These are phyloP conservation scores for Actinomucor elegans DNA, from an alignment of 371 early-diverging fungal genomes.

Conservation along the genomic window DNA sequence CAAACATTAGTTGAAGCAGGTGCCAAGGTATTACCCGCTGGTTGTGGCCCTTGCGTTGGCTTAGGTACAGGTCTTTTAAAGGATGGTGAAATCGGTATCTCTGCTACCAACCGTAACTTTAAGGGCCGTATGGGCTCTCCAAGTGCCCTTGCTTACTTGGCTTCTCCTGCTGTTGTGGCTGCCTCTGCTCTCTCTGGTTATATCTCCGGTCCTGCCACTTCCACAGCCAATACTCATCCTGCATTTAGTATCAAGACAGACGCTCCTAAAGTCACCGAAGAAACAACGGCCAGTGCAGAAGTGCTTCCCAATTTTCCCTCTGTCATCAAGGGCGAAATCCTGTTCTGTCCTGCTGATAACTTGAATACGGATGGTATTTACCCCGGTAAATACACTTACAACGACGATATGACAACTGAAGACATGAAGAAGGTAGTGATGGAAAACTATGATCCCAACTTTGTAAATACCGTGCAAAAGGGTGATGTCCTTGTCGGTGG, in stretches of 20 bases:
- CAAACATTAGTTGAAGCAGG: conserved; percentile 83
- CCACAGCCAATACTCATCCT: not conserved
- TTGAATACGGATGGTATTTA: conserved; percentile 97
- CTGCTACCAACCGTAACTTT: conserved; percentile 96
- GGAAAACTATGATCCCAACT: conserved; percentile 95
- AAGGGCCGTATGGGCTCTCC: conserved; percentile 98
- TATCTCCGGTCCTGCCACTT: conserved; percentile 65
- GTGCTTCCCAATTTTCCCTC: conserved; percentile 74
- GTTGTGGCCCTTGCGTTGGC: conserved; percentile 97
- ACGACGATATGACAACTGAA: conserved; percentile 74
- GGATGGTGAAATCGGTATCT: conserved; percentile 94
- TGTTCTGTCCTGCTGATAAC: conserved; percentile 89
- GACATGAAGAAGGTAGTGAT: conserved; percentile 92
- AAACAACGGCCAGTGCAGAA: conserved; percentile 25
- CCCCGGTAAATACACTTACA: conserved; percentile 94
- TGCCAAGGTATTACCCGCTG: conserved; percentile 87
- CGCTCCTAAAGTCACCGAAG: conserved; percentile 16
- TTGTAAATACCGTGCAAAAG: conserved; percentile 63
- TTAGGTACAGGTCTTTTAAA: conserved; percentile 87
- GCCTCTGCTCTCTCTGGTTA: conserved; percentile 85
- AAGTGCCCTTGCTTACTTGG: conserved; percentile 85
- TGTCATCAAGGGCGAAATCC: conserved; percentile 72
- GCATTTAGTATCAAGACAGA: conserved; percentile 21
- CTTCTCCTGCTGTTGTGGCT: conserved; percentile 92
- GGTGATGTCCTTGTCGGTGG: conserved; percentile 88